A percentile compares a stretch with the other conserved stretches of the same genome.
These are phyloP conservation scores for Fusarium avenaceum DNA, from an alignment of 2,329 filamentous ascomycete species.

Conservation along the genomic window DNA sequence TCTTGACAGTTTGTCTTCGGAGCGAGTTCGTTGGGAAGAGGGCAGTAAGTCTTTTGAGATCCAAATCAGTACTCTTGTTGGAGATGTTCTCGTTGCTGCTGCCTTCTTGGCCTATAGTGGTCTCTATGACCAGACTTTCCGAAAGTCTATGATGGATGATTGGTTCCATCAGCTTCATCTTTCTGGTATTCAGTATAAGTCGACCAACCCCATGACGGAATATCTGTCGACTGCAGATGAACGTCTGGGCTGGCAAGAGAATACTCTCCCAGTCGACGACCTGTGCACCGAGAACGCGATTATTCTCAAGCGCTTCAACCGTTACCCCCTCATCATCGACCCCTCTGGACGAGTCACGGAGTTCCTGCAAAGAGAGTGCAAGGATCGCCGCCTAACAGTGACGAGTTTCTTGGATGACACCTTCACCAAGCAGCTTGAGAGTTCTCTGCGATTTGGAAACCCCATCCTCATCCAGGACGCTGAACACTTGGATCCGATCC, in stretches of 20 bases:
- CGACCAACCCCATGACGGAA: conserved; percentile 93
- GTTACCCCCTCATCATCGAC: conserved; percentile 98
- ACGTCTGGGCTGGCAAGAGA: conserved; percentile 93
- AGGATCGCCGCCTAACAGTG: conserved; percentile 91
- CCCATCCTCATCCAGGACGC: conserved; percentile 98
- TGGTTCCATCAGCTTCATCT: conserved; percentile 94
- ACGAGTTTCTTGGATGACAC: conserved; percentile 98
- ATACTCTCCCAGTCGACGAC: conserved; percentile 93
- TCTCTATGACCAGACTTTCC: conserved; percentile 97
- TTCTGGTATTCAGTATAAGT: conserved; percentile 94
- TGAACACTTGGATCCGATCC: conserved; percentile 94
- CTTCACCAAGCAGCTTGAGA: conserved; percentile 98
- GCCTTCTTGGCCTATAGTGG: conserved; percentile 97
- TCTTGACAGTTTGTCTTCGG: conserved; percentile 93
- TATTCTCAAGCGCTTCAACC: conserved; percentile 96
- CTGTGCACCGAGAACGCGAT: conserved; percentile 99
- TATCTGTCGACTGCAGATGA: conserved; percentile 98
- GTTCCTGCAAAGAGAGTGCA: conserved; percentile 94
- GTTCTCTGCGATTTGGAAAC: conserved; percentile 96
- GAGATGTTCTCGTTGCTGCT: conserved; percentile 95
- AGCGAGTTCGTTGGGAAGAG: conserved; percentile 93
- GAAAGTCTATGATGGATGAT: conserved; percentile 97
- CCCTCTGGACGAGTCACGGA: conserved; percentile 95
- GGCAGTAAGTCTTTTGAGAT: conserved; percentile 98
- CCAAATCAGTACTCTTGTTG: conserved; percentile 95